These are phyloP conservation scores for Trematosphaeria pertusa DNA, from an alignment of 2,329 filamentous ascomycete species.

Conservation along the genomic window DNA sequence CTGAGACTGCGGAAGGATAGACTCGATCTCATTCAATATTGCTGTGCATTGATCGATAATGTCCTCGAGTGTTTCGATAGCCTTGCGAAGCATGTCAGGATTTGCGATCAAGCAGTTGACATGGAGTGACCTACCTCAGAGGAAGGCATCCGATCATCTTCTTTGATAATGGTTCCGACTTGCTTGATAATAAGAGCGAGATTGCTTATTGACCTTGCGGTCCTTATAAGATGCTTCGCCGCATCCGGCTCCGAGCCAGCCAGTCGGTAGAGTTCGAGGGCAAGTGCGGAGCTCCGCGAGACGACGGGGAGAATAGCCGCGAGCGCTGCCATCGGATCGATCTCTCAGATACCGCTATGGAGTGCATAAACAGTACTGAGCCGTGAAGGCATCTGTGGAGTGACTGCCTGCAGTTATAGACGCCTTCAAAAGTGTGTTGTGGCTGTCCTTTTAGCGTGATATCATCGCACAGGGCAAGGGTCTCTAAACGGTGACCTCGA, in stretches of 20 bases:
- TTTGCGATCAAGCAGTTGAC: not conserved
- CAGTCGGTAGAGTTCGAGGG: slow-evolving; percentile 43
- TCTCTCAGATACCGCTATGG: too few species aligned
- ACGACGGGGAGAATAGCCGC: slow-evolving; percentile 44
- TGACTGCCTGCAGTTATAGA: not conserved
- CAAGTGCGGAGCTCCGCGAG: slow-evolving; percentile 40
- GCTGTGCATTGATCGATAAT: slow-evolving; percentile 39
- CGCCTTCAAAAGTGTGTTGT: slow-evolving; percentile 6
- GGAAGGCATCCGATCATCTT: slow-evolving; percentile 47
- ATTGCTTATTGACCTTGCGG: slow-evolving; percentile 45
- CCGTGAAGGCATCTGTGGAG: not conserved
- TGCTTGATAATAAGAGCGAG: slow-evolving; percentile 48
- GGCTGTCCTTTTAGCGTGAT: slow-evolving; percentile 5
- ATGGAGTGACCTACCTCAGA: slow-evolving; percentile 33
- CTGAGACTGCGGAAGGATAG: slow-evolving; percentile 21
- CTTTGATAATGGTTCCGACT: slow-evolving; percentile 45
- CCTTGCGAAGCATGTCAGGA: slow-evolving; percentile 28
- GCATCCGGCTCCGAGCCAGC: slow-evolving; percentile 31
- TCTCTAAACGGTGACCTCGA: not conserved
- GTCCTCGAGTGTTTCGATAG: slow-evolving; percentile 43
- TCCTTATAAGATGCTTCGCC: slow-evolving; percentile 33
- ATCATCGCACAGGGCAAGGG: slow-evolving; percentile 10
- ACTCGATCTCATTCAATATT: slow-evolving; percentile 38
- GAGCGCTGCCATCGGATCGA: slow-evolving; percentile 40
- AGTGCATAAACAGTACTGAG: too few species aligned